A percentile compares a stretch with the other conserved stretches of the same genome.
Evolutionary conservation across 225 moss, liverwort and hornwort genomes (phyloP).

Genomic region (Ulota crispa): DNA sequence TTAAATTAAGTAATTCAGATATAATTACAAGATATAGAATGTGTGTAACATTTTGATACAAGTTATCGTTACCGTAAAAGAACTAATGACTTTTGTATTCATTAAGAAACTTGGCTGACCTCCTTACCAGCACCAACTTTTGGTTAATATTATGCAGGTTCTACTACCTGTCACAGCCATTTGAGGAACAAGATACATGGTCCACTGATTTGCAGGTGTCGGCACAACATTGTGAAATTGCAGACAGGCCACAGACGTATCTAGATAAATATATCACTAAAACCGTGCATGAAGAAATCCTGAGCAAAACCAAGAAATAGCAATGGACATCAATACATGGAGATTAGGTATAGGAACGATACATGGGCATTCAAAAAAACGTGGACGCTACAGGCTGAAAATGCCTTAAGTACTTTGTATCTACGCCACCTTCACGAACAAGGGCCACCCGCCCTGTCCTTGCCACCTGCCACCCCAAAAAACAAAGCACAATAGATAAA

Average conservation of each 20-base stretch:
- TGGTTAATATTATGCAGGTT: too few relatives aligned
- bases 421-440: conserved; percentile 86
- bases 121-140: too few relatives aligned
- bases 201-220: neutral
- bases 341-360: neutral
- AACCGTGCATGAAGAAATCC: neutral
- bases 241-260: neutral
- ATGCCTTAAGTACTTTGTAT: conserved; percentile 66
- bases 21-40: too few relatives aligned
- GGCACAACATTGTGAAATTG: neutral
- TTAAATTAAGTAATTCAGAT: too few relatives aligned
- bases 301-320: neutral
- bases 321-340: neutral
- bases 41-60: too few relatives aligned
- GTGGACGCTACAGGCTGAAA: conserved; percentile 36
- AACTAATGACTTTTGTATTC: too few relatives aligned
- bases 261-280: neutral
- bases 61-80: too few relatives aligned
- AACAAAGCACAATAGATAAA: conserved; percentile 10
- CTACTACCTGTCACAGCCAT: neutral
- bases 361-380: conserved; percentile 23
- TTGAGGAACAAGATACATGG: neutral
- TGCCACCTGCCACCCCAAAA: conserved; percentile 57
- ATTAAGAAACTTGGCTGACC: too few relatives aligned
- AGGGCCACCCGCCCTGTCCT: conserved; percentile 88